A percentile compares a stretch with the other conserved stretches of the same genome.
phyloP scores from a whole-genome alignment of 129 eudicot species.

The Solidago caesia region DNA sequence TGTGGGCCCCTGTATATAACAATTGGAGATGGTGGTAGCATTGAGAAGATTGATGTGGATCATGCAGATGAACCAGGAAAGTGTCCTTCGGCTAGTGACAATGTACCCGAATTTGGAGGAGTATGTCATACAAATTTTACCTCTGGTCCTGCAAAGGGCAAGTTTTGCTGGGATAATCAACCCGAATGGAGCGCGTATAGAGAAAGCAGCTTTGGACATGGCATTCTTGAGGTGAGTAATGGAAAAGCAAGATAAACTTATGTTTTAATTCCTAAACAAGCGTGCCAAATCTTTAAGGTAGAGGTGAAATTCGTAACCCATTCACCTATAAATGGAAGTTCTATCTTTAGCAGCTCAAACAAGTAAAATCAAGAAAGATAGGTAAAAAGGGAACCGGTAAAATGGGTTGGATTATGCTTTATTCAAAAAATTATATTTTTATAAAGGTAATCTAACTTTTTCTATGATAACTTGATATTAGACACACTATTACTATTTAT shows the following conservation, averaged over 20 bases:
- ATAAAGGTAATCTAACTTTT: background rate
- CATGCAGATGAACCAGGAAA: conserved; percentile 86
- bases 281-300: background rate
- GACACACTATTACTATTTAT: background rate
- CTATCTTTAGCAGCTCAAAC: background rate
- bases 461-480: background rate
- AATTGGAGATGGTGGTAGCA: conserved; percentile 91
- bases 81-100: conserved; percentile 75
- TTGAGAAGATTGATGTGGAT: conserved; percentile 77
- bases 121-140: conserved; percentile 71
- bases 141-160: conserved; percentile 82
- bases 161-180: conserved; percentile 84
- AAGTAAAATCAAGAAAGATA: no score
- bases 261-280: background rate
- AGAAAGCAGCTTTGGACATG: conserved; percentile 97
- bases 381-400: background rate
- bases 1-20: conserved; percentile 90
- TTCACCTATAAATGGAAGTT: background rate
- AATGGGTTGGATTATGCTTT: background rate
- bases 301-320: background rate
- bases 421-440: background rate
- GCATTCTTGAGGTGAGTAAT: conserved; percentile 72
- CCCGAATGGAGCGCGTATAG: conserved; percentile 96
- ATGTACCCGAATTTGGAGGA: conserved; percentile 77
- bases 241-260: background rate